A percentile compares a stretch with the other conserved stretches of the same genome.
Conservation (phyloP, 2,329 filamentous ascomycete species). For the Verticillium albo-atrum region DNA sequence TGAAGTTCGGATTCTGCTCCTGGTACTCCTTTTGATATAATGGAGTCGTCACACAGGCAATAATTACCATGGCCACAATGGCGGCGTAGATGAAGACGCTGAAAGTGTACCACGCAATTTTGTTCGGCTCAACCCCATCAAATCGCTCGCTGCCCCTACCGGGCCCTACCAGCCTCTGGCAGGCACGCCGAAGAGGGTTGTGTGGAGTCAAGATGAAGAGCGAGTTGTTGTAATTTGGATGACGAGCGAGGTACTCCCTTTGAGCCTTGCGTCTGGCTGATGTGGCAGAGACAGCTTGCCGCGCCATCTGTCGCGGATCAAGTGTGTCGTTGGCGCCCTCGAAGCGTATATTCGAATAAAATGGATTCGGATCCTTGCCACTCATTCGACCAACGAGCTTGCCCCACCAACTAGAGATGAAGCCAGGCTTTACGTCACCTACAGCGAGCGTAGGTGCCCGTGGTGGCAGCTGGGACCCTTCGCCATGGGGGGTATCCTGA, state of each 20-base stretch:
- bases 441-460: constrained; percentile 27
- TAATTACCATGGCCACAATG: constrained; percentile 95
- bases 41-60: constrained; percentile 91
- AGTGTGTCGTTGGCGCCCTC: constrained; percentile 71
- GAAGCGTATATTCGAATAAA: constrained; percentile 74
- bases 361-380: constrained; percentile 82
- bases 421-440: constrained; percentile 49
- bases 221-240: constrained; percentile 90
- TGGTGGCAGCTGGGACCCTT: constrained; percentile 23
- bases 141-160: constrained; percentile 82
- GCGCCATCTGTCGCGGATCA: constrained; percentile 83
- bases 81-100: constrained; percentile 91
- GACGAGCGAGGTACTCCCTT: constrained; percentile 78
- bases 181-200: constrained; percentile 75
- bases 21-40: constrained; percentile 91
- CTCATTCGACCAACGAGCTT: constrained; percentile 52
- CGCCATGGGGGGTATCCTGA: constrained; percentile 28
- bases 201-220: constrained; percentile 79
- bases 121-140: constrained; percentile 85
- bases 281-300: constrained; percentile 80
- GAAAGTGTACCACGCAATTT: constrained; percentile 86
- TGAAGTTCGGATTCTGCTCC: constrained; percentile 49
- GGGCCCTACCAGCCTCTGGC: constrained; percentile 86
- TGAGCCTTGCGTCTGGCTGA: constrained; percentile 83
- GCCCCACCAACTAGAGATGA: constrained; percentile 58